Evolutionary conservation across 2,329 filamentous ascomycete species (phyloP), one percentile per base, ranked within the genome.

Genomic region (Fusarium pseudocircinatum): DNA sequence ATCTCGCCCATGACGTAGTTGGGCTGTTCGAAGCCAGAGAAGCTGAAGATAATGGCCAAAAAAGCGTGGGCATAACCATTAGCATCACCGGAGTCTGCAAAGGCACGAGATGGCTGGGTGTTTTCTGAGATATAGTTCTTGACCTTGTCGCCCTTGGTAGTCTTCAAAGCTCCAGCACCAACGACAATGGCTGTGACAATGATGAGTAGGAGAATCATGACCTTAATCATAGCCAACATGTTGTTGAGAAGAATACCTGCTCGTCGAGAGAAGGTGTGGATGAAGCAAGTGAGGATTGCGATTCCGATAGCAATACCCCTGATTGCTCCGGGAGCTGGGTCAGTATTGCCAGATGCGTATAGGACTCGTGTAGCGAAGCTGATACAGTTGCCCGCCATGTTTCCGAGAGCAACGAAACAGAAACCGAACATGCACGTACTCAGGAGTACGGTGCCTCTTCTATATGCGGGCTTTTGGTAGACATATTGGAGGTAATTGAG

Each of bases 231-330:
- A 7, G 87, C 87, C 37, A 89, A 79, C n/a, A 82, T 30, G 68
- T 89, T 89, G 75, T 87, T 87, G 30, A 89, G 73, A 28, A 81
- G 75, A 47, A 89, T 87, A 5, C 87, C 87, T 7, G 85, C 86
- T 13, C 83, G 80, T 32, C 87, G 80, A 47, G 85, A 88, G 43
- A 82, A 77, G 7, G 81, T 82, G 66, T 89, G 87, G 3, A 88
- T 81, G 24, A 87, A 79, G 62, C 86, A 86, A 7, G 85, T 83
- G 16, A 84, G 71, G 1, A 82, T 82, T 13, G 85, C 80, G 1
- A 83, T 79, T 9, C 78, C 82, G 32, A 89, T 80, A 1, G 87
- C 87, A 43, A 89, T 83, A 7, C 83, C 87, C 37, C 85, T 81
- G 18, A 85, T 83, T 6, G 80, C 63, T 18, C 80, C 81, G 7